Evolutionary conservation across 768 basidiomycete genomes (phyloP).

Genomic region (Mycena belliarum): DNA sequence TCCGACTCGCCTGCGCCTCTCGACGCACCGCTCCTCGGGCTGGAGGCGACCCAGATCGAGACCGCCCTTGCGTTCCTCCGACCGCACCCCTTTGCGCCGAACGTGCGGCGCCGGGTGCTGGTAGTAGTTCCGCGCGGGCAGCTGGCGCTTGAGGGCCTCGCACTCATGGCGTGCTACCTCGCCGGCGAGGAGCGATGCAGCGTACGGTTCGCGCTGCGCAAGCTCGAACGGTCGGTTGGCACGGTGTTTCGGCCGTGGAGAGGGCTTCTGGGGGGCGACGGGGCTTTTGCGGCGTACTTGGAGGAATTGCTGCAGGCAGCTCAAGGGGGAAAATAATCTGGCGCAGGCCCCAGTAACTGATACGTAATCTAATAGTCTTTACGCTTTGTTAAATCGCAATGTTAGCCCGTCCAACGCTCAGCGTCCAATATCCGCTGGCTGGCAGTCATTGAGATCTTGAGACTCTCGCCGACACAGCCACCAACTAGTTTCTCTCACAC

Average conservation of each 20-base stretch:
- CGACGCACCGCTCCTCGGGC: slow-evolving; percentile 3
- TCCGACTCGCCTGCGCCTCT: background rate
- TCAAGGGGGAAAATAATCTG: background rate
- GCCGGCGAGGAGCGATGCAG: background rate
- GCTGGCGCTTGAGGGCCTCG: slow-evolving; percentile 11
- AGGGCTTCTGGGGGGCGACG: slow-evolving; percentile 1
- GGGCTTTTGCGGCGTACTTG: background rate
- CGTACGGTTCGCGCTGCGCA: slow-evolving; percentile 1
- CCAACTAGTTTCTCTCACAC: too few species aligned
- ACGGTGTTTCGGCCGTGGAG: slow-evolving; percentile 6
- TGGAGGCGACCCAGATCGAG: slow-evolving; percentile 2
- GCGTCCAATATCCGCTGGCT: too few species aligned
- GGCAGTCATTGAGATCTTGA: too few species aligned
- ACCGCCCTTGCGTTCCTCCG: slow-evolving; percentile 11
- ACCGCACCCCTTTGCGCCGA: slow-evolving; percentile 16
- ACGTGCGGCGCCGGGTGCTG: slow-evolving; percentile 5
- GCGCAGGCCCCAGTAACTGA: background rate
- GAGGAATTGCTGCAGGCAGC: background rate
- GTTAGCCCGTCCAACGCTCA: too few species aligned
- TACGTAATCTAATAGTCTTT: background rate
- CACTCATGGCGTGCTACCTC: slow-evolving; percentile 14
- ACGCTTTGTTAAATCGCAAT: background rate
- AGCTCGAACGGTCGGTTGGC: slow-evolving; percentile 7
- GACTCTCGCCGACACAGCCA: too few species aligned
- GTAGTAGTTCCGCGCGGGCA: slow-evolving; percentile 7